Base-by-base conservation (phyloP, 805 yeast genomes). In the Candida insectalens region DNA sequence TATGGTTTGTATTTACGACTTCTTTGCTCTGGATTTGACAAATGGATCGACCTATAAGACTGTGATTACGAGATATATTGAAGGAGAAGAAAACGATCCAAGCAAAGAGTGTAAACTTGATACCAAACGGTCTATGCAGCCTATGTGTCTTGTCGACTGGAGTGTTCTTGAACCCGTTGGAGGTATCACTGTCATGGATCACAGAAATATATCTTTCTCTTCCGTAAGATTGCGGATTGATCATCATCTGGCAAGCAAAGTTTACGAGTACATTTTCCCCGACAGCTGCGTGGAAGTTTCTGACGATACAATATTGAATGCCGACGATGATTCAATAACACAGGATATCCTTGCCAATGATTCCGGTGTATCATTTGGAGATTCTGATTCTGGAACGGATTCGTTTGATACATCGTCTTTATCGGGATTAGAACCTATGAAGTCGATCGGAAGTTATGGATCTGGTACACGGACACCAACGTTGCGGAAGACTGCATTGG, bases 1-100 rank as follows among this genome's bases (percentile, higher is more conserved):
- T 47, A 60, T 67, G 15, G 63, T 83, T 3, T 70, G 65, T 29
- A 65, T 88, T 19, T 63, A 65, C n/a, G 71, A 77, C 61, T 59
- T 87, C 42, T 83, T 81, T 43, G 85, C 84, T 0, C 71, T 80
- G 47, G 84, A 87, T 48, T 56, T 83, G 36, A 71, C 71, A 35
- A 60, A 62, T 8, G 55, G 63, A 6, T 71, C 85, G 0, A 50
- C 64, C 1, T 83, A 79, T 46, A 83, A 87, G 1, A 88, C 84
- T 39, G 60, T 89, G 17, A 57, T 87, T 15, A 64, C 82, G 2
- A 41, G 44, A 39, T 29, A 41, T 39, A 7, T 8, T 12, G 23
- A 12, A 7, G 12, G 12, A 12, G 23, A 21, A 8, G 10, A 21
- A 12, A 21, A 21, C 10, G 23, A 7, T 21, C 7, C 23, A 8